phyloP scores from a whole-genome alignment of 2,329 filamentous ascomycete genomes.

The Chalaropsis ovoidea region DNA sequence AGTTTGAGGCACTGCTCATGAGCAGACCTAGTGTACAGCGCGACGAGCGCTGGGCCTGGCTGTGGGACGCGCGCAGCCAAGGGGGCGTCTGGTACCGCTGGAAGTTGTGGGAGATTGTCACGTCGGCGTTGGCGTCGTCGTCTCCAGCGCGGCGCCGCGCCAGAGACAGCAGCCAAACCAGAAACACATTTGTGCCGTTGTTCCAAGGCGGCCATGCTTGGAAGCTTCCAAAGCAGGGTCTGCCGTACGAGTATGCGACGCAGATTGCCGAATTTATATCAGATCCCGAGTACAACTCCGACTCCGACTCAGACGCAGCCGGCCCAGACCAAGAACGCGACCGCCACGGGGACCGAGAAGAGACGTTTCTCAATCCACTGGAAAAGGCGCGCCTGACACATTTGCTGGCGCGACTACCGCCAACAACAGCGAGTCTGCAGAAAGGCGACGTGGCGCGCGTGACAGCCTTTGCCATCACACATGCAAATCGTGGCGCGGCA shows the following conservation, averaged over 20 bases:
- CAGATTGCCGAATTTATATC: slow-evolving; percentile 68
- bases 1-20: slow-evolving; percentile 91
- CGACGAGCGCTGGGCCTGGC: slow-evolving; percentile 86
- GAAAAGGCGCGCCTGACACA: slow-evolving; percentile 77
- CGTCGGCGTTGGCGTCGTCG: slow-evolving; percentile 37
- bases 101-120: slow-evolving; percentile 80
- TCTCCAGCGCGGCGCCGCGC: not conserved
- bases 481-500: slow-evolving; percentile 73
- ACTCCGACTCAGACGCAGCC: slow-evolving; percentile 59
- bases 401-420: slow-evolving; percentile 72
- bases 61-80: slow-evolving; percentile 73
- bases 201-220: slow-evolving; percentile 72
- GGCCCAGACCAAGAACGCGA: slow-evolving; percentile 50
- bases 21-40: slow-evolving; percentile 68
- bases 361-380: slow-evolving; percentile 66
- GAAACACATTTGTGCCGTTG: slow-evolving; percentile 47
- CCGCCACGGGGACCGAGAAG: slow-evolving; percentile 32
- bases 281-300: slow-evolving; percentile 72
- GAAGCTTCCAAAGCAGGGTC: slow-evolving; percentile 56
- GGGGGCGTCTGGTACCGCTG: slow-evolving; percentile 88
- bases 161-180: not conserved
- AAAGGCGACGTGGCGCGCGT: slow-evolving; percentile 80
- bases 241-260: slow-evolving; percentile 75
- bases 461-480: slow-evolving; percentile 78
- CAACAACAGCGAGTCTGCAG: slow-evolving; percentile 59